phyloP scores from a whole-genome alignment of 139 green algal genomes.

The Chlamydomonas sp. region DNA sequence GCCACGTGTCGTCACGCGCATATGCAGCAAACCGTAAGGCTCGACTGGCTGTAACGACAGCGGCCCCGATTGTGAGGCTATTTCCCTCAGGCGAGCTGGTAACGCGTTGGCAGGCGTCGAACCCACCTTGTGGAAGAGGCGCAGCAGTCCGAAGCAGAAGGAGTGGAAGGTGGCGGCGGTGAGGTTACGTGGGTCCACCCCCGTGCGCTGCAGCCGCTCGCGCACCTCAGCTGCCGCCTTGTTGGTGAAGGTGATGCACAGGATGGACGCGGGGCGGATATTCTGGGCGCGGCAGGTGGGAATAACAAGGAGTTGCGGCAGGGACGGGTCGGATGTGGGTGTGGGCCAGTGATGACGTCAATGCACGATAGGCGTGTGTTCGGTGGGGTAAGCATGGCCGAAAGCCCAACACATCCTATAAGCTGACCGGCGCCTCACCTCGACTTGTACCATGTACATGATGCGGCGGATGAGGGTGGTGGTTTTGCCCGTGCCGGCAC shows the following conservation, averaged over 20 bases:
- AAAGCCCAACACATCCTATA: too few relatives aligned
- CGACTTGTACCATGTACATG: constrained; percentile 26
- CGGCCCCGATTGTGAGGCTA: too few relatives aligned
- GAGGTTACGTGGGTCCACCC: background rate
- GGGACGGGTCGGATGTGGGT: too few relatives aligned
- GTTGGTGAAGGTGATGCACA: constrained; percentile 59
- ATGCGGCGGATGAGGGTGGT: constrained; percentile 34
- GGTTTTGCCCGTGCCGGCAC: constrained; percentile 52
- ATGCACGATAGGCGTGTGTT: too few relatives aligned
- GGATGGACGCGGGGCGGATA: background rate
- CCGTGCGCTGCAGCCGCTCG: constrained; percentile 16
- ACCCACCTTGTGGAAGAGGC: background rate
- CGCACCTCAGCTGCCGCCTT: constrained; percentile 50
- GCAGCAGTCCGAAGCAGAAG: constrained; percentile 32
- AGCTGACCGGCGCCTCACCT: background rate
- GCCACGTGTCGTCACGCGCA: background rate
- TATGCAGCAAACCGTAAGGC: background rate
- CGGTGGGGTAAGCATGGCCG: too few relatives aligned
- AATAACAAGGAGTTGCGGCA: background rate
- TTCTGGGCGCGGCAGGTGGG: background rate
- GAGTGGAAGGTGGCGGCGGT: constrained; percentile 44
- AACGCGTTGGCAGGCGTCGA: too few relatives aligned
- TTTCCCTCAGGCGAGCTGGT: too few relatives aligned
- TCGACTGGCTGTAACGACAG: too few relatives aligned
- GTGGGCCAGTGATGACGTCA: too few relatives aligned